These are phyloP conservation scores for Pyrenophora seminiperda DNA, from an alignment of 2,329 filamentous ascomycete species.

Conservation along the genomic window DNA sequence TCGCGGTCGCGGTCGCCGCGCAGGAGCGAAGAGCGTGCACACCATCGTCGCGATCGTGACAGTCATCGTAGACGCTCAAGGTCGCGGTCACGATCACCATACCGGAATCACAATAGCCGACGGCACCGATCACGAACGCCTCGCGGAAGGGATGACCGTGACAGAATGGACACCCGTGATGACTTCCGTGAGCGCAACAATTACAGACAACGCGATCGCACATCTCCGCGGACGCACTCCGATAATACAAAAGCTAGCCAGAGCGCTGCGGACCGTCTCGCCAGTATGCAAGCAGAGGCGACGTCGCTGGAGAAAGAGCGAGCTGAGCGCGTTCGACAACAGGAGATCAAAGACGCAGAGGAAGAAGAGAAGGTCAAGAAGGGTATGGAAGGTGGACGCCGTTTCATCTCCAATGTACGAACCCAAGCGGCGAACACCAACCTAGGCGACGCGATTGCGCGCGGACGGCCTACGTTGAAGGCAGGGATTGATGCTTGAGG, in stretches of 20 bases:
- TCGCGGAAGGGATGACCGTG: constrained; percentile 19
- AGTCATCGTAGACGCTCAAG: constrained; percentile 29
- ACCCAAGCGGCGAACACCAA: constrained; percentile 33
- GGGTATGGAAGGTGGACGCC: constrained; percentile 30
- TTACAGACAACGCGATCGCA: constrained; percentile 30
- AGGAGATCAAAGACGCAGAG: constrained; percentile 41
- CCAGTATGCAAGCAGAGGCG: constrained; percentile 44
- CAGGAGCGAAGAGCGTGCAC: constrained; percentile 31
- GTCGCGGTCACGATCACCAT: constrained; percentile 21
- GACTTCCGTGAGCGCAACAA: constrained; percentile 21
- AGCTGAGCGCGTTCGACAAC: constrained; percentile 38
- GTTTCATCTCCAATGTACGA: constrained; percentile 32
- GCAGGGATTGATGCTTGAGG: constrained; percentile 23
- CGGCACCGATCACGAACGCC: constrained; percentile 28
- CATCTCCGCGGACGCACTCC: constrained; percentile 16
- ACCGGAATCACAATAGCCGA: constrained; percentile 11
- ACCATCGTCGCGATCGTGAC: constrained; percentile 22
- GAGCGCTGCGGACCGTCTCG: constrained; percentile 38
- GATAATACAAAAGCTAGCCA: constrained; percentile 19
- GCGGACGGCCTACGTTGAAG: constrained; percentile 29
- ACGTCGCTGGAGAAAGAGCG: constrained; percentile 41
- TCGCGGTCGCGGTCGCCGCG: constrained; percentile 47
- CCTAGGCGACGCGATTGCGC: constrained; percentile 36
- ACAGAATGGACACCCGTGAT: constrained; percentile 18
- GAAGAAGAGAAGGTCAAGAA: constrained; percentile 36